Evolutionary conservation across 441 rosid species (phyloP).

Genomic region (Eutrema salsugineum): DNA sequence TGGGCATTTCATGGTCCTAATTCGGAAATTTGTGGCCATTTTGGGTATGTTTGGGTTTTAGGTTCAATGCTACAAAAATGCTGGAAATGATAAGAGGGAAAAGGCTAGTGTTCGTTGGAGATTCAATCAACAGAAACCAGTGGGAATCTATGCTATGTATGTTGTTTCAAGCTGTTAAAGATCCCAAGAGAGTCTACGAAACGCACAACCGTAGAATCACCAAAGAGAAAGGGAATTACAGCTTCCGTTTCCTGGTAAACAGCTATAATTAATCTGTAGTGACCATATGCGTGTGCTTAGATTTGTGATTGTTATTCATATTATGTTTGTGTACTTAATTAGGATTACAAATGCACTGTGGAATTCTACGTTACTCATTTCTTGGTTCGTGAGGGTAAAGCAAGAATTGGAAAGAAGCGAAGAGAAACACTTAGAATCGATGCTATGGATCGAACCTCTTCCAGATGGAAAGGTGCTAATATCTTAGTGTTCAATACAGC

Average conservation of each 20-base stretch:
- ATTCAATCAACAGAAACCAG: slow-evolving; percentile 91
- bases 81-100: slow-evolving; percentile 77
- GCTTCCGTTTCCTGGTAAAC: slow-evolving; percentile 78
- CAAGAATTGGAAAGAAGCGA: slow-evolving; percentile 65
- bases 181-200: slow-evolving; percentile 82
- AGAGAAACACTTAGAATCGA: slow-evolving; percentile 76
- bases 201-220: slow-evolving; percentile 77
- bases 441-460: slow-evolving; percentile 76
- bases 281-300: background rate
- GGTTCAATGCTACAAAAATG: slow-evolving; percentile 83
- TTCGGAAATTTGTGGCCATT: background rate
- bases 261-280: background rate
- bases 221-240: slow-evolving; percentile 78
- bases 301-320: background rate
- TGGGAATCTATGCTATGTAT: slow-evolving; percentile 95
- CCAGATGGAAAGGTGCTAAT: slow-evolving; percentile 94
- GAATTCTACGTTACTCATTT: slow-evolving; percentile 65
- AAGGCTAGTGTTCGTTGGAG: slow-evolving; percentile 92
- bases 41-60: slow-evolving; percentile 29
- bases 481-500: slow-evolving; percentile 87
- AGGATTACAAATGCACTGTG: slow-evolving; percentile 87
- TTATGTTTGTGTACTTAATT: slow-evolving; percentile 12
- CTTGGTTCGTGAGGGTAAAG: slow-evolving; percentile 84
- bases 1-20: background rate
- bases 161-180: slow-evolving; percentile 68